Evolutionary conservation across 2,329 filamentous ascomycete genomes (phyloP), one percentile per base, ranked within the genome.

Genomic region (Trichophyton equinum): DNA sequence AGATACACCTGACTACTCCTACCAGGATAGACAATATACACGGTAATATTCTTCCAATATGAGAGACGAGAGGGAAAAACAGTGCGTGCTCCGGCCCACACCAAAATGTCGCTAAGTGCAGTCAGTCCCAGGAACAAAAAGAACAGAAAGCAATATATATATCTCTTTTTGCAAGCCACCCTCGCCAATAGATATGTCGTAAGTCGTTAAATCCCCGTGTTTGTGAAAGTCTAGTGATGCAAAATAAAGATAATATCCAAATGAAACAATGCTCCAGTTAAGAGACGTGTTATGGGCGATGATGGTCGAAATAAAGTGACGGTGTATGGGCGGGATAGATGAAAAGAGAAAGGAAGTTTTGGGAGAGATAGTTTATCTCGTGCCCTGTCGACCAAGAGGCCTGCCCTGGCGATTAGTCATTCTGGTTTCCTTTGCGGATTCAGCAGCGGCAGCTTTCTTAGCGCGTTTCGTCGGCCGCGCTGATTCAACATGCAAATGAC

Each of bases 401-500:
- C 80, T 82, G 8, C 77, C 78, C 62, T 77, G 76, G 57, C 78
- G 73, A 66, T 75, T 78, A 25, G 76, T 72, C 11, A 70, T 67
- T 64, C 75, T 78, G 44, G 71, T 61, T 62, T 73, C 73, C 61
- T 71, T 73, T 20, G 68, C 65, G n/a, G 74, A 70, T 57, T 76
- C 73, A 40, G 60, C 57, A 20, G 58, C 65, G 33, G 70, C 73
- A 55, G 68, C 74, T 60, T 74, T 74, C 66, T 78, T 81, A 57
- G 74, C 73, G 62, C 79, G 78, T 62, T 77, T 78, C 64, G 77
- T 74, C 60, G 76, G 75, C 47, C 79, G 78, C 33, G 79, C 78
- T 60, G 81, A 78, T 62, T 86, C 83, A 18, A 78, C 77, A 68
- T 87, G 84, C 44, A 81, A 76, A 71, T 86, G 80, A 1, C 84